A percentile compares a stretch with the other conserved stretches of the same genome.
phyloP scores from a whole-genome alignment of 2,329 filamentous ascomycete species.

The Setomelanomma holmii region DNA sequence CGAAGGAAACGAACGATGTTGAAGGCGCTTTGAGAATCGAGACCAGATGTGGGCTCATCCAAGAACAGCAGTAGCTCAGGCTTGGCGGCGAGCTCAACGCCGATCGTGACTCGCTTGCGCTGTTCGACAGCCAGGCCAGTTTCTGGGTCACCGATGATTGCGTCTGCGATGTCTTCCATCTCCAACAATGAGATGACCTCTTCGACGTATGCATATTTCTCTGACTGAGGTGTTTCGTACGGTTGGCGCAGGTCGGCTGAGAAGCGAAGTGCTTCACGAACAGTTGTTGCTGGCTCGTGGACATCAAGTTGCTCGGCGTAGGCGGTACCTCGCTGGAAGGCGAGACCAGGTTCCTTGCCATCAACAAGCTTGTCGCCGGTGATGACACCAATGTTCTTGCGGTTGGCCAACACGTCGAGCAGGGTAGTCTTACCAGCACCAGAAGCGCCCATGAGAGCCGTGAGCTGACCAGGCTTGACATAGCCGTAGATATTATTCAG shows the following conservation, averaged over 20 bases:
- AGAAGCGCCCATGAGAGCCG: constrained; percentile 55
- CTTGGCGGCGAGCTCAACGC: constrained; percentile 67
- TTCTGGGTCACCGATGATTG: constrained; percentile 68
- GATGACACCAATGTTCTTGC: constrained; percentile 71
- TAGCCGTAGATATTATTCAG: constrained; percentile 64
- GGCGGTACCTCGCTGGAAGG: constrained; percentile 69
- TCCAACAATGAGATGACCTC: constrained; percentile 70
- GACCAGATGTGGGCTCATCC: constrained; percentile 79
- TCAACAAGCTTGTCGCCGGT: constrained; percentile 69
- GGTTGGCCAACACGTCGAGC: constrained; percentile 74
- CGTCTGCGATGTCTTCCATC: constrained; percentile 71
- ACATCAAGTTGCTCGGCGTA: constrained; percentile 73
- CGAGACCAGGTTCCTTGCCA: constrained; percentile 62
- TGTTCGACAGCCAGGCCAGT: constrained; percentile 70
- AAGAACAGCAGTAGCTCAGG: constrained; percentile 78
- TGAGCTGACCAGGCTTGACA: constrained; percentile 64
- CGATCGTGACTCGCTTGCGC: constrained; percentile 66
- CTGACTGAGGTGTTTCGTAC: constrained; percentile 61
- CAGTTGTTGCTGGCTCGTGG: constrained; percentile 67
- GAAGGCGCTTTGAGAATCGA: constrained; percentile 75
- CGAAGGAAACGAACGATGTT: constrained; percentile 81
- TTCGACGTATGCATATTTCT: constrained; percentile 72
- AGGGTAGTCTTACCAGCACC: constrained; percentile 87
- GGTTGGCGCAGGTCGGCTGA: constrained; percentile 70
- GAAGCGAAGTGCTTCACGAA: constrained; percentile 71